Percentiles rank a stretch among this genome's conserved stretches.
These are phyloP conservation scores for Fusarium veterinarium DNA, from an alignment of 2,329 filamentous ascomycete genomes.

Conservation along the genomic window DNA sequence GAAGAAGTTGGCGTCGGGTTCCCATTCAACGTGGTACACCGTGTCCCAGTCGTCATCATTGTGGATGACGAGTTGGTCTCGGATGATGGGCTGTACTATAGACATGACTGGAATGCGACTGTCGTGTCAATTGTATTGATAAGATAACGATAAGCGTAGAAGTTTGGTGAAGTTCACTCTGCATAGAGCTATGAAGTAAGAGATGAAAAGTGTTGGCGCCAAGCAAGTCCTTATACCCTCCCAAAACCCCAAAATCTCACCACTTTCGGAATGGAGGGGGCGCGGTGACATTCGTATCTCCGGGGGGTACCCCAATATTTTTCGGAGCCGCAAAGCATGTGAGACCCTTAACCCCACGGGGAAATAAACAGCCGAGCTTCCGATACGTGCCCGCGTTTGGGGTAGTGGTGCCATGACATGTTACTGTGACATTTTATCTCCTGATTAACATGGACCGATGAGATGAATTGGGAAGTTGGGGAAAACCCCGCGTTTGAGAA, in stretches of 20 bases:
- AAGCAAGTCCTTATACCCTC: slow-evolving; percentile 5
- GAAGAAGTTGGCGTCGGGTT: slow-evolving; percentile 16
- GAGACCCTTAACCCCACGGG: slow-evolving; percentile 22
- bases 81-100: slow-evolving; percentile 8
- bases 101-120: neutral
- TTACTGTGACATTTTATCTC: slow-evolving; percentile 9
- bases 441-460: neutral
- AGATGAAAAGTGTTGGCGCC: neutral
- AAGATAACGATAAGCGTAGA: neutral
- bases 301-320: slow-evolving; percentile 8
- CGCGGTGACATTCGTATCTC: neutral
- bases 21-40: slow-evolving; percentile 14
- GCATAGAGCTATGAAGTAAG: fast-evolving
- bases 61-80: neutral
- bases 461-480: neutral
- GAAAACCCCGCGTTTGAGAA: neutral
- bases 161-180: fast-evolving
- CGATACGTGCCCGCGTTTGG: slow-evolving; percentile 31
- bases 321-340: slow-evolving; percentile 24
- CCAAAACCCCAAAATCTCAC: neutral
- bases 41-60: slow-evolving; percentile 14
- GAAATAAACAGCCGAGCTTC: slow-evolving; percentile 13
- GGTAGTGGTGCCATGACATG: neutral
- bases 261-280: neutral
- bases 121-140: neutral